phyloP scores from a whole-genome alignment of 495 filamentous ascomycete genomes.

The Xylaria acuta region DNA sequence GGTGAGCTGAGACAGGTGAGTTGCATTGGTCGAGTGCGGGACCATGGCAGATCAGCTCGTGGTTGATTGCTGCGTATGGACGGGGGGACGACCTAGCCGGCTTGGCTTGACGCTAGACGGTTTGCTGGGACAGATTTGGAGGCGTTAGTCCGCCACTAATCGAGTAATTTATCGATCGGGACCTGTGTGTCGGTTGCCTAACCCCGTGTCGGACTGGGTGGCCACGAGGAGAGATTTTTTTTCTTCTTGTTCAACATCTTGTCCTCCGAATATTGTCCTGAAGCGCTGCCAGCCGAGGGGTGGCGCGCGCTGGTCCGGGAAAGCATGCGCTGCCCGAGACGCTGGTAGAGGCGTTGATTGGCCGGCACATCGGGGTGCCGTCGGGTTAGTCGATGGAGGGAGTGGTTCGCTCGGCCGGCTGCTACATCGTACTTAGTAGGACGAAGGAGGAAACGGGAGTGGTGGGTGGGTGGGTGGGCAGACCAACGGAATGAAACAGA shows the following conservation, averaged over 20 bases:
- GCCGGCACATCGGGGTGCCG: constrained; percentile 15
- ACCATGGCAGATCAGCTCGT: constrained; percentile 26
- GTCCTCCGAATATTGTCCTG: background rate
- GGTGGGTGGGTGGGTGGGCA: constrained; percentile 8
- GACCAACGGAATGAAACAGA: constrained; percentile 15
- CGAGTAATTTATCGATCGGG: constrained; percentile 24
- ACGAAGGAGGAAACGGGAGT: constrained; percentile 1
- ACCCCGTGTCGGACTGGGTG: constrained; percentile 12
- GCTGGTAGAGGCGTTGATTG: constrained; percentile 25
- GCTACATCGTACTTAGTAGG: constrained; percentile 4
- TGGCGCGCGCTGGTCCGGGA: constrained; percentile 1
- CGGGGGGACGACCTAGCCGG: constrained; percentile 14
- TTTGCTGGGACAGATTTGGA: constrained; percentile 27
- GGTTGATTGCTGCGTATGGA: constrained; percentile 20
- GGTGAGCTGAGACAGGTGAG: constrained; percentile 13
- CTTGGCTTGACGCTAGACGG: constrained; percentile 26
- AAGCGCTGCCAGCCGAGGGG: constrained; percentile 11
- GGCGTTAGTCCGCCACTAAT: constrained; percentile 18
- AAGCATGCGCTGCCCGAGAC: constrained; percentile 21
- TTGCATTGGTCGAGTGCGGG: constrained; percentile 27
- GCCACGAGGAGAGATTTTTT: constrained; percentile 5
- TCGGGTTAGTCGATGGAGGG: constrained; percentile 1
- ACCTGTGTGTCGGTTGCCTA: constrained; percentile 2
- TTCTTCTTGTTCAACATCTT: background rate
- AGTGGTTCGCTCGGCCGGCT: constrained; percentile 24